Base-by-base conservation (phyloP, 345 rosid genomes). In the Raphanus raphanistrum region DNA sequence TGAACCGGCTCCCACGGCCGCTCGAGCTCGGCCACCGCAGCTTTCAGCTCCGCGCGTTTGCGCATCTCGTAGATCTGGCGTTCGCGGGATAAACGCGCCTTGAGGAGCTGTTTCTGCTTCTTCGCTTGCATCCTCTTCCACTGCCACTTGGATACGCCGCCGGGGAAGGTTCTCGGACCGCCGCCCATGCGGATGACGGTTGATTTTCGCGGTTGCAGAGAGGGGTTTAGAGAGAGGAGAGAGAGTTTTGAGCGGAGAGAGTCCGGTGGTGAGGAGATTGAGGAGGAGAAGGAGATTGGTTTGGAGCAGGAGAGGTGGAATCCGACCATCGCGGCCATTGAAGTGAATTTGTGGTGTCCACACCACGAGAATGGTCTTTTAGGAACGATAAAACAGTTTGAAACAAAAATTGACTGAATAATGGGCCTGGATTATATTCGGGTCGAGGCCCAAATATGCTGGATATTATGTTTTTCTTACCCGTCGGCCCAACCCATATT, bases 111-210 rank as follows among this genome's bases (percentile, higher is more conserved):
- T 52, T 90, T 90, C 72, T 88, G 89, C 77, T 94, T 94, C 82
- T 90, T 90, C 31, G 89, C 88, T 38, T 92, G 99, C 98, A 92
- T 90, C 11, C 96, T 87, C 79, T 88, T 95, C 98, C 98, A 95
- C 31, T 88, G 94, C 97, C 98, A 95, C 80, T 90, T 91, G 5
- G 96, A 88, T 0, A 92, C 92, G 0, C 98, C 97, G 32, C 94
- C 98, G 0, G 94, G 97, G 67, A 68, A 95, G 4, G 97, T 95
- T 38, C 96, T 79, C 17, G 96, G 98, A 52, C 92, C 93, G 5
- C 94, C 97, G 67, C 98, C 97, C 97, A 91, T 90, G 25, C 96
- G 90, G 73, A 95, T 90, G 9, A 83, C 17, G 5, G 87, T 76
- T 28, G 83, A 28, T 64, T 70, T 75, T 17, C 70, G 76, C 7